Base-by-base conservation (phyloP, 176 grass and related monocot genomes). In the Chrysopogon serrulatus region DNA sequence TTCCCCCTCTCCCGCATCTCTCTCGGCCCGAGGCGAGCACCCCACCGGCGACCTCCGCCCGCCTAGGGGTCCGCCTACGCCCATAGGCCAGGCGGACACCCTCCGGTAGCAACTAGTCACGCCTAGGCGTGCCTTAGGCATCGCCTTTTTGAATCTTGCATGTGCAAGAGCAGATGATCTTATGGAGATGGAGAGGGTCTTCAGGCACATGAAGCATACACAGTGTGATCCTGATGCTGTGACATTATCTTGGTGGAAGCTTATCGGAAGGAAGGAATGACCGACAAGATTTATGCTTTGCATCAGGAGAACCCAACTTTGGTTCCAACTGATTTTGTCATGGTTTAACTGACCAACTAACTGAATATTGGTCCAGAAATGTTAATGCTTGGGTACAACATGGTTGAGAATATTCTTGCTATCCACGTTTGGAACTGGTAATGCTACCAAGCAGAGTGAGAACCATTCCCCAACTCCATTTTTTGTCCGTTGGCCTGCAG, bases 121-220 rank as follows among this genome's bases (percentile, higher is more conserved):
- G n/a, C n/a, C n/a, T n/a, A n/a, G n/a, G n/a, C n/a, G n/a, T n/a
- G n/a, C n/a, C n/a, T n/a, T n/a, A n/a, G n/a, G n/a, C n/a, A n/a
- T n/a, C n/a, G n/a, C n/a, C n/a, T n/a, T n/a, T n/a, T n/a, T n/a
- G n/a, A n/a, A n/a, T n/a, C n/a, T n/a, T 12, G 93, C 96, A 0
- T 98, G 96, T 42, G 91, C 87, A 24, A 98, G 92, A 68, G 96
- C 96, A 1, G 91, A 83, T n/a, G 96, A 98, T 85, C 84, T 98
- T 62, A 61, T 93, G 76, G 96, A 95, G 87, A 95, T 98, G 93
- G 96, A 98, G 81, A 95, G 96, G 87, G 91, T 98, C 48, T 93
- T 93, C 78, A 92, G 77, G 73, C 84, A 82, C 65, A 98, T 98
- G 96, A 98, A 98, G 54, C 87, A 92, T 69, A 93, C 72, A 54